A percentile compares a stretch with the other conserved stretches of the same genome.
Evolutionary conservation across 73 alveolate species (phyloP).

Genomic region (Stentor roeselii): DNA sequence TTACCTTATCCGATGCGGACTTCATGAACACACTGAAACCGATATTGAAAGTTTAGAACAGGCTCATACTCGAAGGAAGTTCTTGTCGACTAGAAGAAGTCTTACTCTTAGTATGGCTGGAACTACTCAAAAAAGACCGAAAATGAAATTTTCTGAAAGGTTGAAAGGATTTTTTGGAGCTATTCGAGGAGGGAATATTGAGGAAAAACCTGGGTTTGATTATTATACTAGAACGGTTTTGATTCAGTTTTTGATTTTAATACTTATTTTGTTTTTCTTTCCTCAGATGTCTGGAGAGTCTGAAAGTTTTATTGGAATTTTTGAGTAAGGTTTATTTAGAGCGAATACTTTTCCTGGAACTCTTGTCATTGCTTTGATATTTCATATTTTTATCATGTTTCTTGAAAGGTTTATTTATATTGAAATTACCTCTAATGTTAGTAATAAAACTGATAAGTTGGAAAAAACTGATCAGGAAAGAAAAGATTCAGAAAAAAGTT

Average conservation of each 20-base stretch:
- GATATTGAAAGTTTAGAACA: constrained; percentile 25
- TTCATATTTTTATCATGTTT: constrained; percentile 16
- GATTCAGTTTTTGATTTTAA: not conserved
- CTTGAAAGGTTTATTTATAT: constrained; percentile 1
- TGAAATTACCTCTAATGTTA: not conserved
- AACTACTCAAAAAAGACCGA: not conserved
- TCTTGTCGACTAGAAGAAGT: not conserved
- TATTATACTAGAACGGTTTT: not conserved
- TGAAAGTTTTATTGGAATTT: not conserved
- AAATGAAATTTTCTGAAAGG: not conserved
- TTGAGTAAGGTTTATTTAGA: constrained; percentile 8
- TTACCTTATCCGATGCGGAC: constrained; percentile 11
- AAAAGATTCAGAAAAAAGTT: too few relatives aligned
- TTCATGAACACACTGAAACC: not conserved
- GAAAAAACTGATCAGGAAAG: too few relatives aligned
- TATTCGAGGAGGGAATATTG: not conserved
- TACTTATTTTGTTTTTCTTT: not conserved
- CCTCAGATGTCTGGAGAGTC: not conserved
- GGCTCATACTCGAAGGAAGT: constrained; percentile 7
- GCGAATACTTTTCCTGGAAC: constrained; percentile 13
- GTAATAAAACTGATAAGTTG: too few relatives aligned
- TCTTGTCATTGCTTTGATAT: not conserved
- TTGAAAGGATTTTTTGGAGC: not conserved
- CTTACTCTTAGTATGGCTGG: too few relatives aligned
- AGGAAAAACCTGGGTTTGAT: constrained; percentile 15